phyloP scores from a whole-genome alignment of 129 eudicot genomes.

The Saposhnikovia divaricata region DNA sequence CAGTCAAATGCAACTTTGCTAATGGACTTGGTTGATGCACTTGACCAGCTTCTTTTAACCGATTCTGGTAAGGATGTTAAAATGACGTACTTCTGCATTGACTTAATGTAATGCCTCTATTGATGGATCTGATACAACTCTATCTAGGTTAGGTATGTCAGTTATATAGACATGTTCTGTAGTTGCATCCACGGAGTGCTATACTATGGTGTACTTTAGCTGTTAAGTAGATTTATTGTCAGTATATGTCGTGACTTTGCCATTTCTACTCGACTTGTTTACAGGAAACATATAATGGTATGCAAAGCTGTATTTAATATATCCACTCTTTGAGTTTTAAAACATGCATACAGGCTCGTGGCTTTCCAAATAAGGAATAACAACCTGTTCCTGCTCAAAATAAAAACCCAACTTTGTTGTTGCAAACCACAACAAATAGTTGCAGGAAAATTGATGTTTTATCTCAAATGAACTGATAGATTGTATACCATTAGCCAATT shows the following conservation, averaged over 20 bases:
- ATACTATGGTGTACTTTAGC: not conserved
- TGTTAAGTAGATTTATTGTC: not conserved
- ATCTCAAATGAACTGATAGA: not conserved
- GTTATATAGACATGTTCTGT: not conserved
- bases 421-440: not conserved
- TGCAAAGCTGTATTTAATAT: not conserved
- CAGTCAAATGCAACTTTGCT: conserved; percentile 37
- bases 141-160: not conserved
- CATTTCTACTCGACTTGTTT: not conserved
- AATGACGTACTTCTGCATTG: not conserved
- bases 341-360: not conserved
- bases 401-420: not conserved
- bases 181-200: not conserved
- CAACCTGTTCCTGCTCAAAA: not conserved
- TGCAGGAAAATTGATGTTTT: not conserved
- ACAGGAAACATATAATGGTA: not conserved
- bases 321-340: not conserved
- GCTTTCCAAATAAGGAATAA: not conserved
- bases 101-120: not conserved
- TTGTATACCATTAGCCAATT: not conserved
- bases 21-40: conserved; percentile 62
- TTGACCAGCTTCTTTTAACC: conserved; percentile 54
- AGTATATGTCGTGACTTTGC: not conserved
- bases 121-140: not conserved
- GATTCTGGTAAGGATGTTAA: conserved; percentile 39